Conservation (phyloP, 2,329 filamentous ascomycete species). For the Trichoderma guizhouense region DNA sequence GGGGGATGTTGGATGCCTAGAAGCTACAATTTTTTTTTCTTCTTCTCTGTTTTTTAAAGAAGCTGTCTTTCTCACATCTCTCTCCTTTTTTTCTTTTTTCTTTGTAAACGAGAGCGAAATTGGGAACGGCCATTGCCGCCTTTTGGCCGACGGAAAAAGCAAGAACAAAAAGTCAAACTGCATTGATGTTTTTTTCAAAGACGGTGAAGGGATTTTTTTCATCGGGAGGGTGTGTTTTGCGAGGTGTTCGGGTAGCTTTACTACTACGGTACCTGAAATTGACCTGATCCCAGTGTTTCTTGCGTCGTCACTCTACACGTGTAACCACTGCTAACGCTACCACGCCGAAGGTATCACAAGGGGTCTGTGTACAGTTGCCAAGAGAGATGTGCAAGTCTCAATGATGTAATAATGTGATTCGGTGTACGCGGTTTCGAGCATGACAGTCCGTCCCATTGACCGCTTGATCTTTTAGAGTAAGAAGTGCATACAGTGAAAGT, state of each 20-base stretch:
- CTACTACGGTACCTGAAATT: background rate
- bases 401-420: background rate
- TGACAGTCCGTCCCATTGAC: background rate
- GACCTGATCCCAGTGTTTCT: background rate
- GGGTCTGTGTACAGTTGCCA: background rate
- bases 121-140: background rate
- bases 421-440: background rate
- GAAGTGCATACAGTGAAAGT: background rate
- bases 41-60: background rate
- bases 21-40: constrained; percentile 1
- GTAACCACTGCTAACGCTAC: background rate
- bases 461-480: background rate
- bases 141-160: background rate
- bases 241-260: background rate
- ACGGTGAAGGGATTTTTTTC: background rate
- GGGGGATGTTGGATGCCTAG: constrained; percentile 11
- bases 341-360: background rate
- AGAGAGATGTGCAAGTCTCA: background rate
- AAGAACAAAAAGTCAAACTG: constrained; percentile 3
- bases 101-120: constrained; percentile 5
- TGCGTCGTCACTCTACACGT: background rate
- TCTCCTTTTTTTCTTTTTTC: background rate
- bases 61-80: background rate
- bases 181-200: background rate
- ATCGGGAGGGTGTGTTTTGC: background rate